Percentiles rank a stretch among this genome's conserved stretches.
Conservation (phyloP, 768 basidiomycete species). For the Mycena galericulata region DNA sequence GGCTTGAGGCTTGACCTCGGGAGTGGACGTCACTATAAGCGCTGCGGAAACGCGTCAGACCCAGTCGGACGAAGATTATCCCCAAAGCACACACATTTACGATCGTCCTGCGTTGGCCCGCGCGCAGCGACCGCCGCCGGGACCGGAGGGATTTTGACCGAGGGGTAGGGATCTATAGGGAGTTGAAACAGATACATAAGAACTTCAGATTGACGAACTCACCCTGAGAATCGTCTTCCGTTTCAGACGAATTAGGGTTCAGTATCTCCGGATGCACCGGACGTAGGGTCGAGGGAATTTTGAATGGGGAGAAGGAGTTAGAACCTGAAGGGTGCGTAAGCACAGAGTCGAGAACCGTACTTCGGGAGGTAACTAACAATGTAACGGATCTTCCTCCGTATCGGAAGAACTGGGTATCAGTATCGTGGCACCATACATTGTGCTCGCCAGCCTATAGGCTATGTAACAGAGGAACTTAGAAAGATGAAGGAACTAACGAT, state of each 20-base stretch:
- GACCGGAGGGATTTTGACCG: background rate
- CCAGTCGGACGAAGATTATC: background rate
- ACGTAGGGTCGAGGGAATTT: background rate
- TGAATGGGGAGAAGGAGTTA: background rate
- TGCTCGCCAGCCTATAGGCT: background rate
- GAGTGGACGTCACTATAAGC: background rate
- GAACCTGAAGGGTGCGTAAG: background rate
- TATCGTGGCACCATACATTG: conserved; percentile 5
- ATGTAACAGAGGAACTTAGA: background rate
- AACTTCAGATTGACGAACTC: background rate
- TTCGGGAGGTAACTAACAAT: background rate
- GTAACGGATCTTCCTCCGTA: conserved; percentile 10
- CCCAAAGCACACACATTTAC: conserved; percentile 11
- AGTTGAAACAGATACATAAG: background rate
- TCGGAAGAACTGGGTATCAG: conserved; percentile 32
- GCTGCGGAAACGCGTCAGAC: background rate
- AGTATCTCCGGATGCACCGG: background rate
- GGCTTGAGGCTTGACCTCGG: background rate
- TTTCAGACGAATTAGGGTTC: conserved; percentile 22
- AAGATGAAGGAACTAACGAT: background rate
- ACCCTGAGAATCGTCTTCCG: conserved; percentile 25
- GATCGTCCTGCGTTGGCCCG: conserved; percentile 2
- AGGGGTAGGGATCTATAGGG: background rate
- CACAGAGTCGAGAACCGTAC: background rate
- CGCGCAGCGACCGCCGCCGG: background rate